Base-by-base conservation (phyloP, 2,329 filamentous ascomycete species). In the Aspergillus neoniger region DNA sequence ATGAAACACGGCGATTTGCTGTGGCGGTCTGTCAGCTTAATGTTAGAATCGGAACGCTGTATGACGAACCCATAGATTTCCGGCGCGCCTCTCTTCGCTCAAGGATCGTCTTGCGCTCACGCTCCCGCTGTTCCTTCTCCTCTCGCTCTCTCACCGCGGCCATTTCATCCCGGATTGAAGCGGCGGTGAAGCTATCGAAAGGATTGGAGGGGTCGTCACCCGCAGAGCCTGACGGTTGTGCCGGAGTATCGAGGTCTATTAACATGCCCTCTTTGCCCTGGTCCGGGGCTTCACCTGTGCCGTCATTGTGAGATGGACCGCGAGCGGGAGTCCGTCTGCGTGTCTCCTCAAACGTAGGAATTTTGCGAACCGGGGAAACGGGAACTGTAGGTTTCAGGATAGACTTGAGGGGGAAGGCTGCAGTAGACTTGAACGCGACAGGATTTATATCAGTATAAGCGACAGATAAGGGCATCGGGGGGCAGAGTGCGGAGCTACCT, bases 1-100 rank as follows among this genome's bases (percentile, higher is more conserved):
- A 99, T 0, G 94, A 98, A 36, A 99, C 95, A 72, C 95, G 88
- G 70, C 95, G 88, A 74, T 95, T 96, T 51, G 94, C 85, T 85
- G 38, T 57, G 38, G 49, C 57, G 14, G 57, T 60, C 52, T 58
- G 56, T 74, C 58, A 73, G 68, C 52, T 36, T 28, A 21, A 36
- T 28, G 15, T 17, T 8, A 12, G 19, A 25, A 0, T 38, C 25
- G 7, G n/a, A 14, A 28, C 19, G 15, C 19, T 10, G 7, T 38
- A 8, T 15, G 48, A 68, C 74, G 39, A 74, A 85, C 83, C 92
- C 59, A 96, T 84, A 17, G 93, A 97, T 75, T 98, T 98, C 68
- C 95, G 86, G 64, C 95, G 88, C 48, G 92, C 93, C 74, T 96
- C 95, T 68, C 92, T 86, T 58, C 92, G 86, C 68, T 94, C 88